A percentile compares a stretch with the other conserved stretches of the same genome.
phyloP scores from a whole-genome alignment of 2,329 filamentous ascomycete genomes.

The Arthrobotrys iridis region DNA sequence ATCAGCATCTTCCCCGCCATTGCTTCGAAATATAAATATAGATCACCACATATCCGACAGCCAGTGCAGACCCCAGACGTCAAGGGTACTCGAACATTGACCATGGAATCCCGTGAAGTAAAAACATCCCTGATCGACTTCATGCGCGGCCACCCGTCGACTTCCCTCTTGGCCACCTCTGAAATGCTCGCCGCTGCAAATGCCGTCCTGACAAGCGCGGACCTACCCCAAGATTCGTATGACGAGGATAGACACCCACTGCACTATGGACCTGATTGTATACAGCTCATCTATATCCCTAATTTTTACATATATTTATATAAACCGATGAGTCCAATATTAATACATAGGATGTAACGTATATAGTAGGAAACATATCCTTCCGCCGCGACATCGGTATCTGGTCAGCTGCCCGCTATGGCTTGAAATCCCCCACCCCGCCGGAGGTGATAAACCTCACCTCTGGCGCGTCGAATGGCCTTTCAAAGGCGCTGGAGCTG shows the following conservation, averaged over 20 bases:
- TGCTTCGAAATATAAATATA: background rate
- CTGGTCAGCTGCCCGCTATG: slow-evolving; percentile 56
- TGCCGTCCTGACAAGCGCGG: slow-evolving; percentile 16
- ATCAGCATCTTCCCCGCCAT: background rate
- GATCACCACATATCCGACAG: too few species aligned
- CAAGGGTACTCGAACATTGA: background rate
- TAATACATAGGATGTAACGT: too few species aligned
- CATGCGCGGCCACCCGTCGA: slow-evolving; percentile 50
- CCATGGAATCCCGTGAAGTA: slow-evolving; percentile 21
- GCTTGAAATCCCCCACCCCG: slow-evolving; percentile 40
- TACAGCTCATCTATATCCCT: background rate
- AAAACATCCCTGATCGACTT: slow-evolving; percentile 42
- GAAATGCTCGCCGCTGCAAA: slow-evolving; percentile 50
- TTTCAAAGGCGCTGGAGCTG: slow-evolving; percentile 52
- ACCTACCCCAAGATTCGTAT: slow-evolving; percentile 35
- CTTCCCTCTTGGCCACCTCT: slow-evolving; percentile 36
- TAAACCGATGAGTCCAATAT: too few species aligned
- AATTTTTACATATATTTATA: background rate
- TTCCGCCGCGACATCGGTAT: slow-evolving; percentile 55
- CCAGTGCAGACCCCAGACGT: too few species aligned
- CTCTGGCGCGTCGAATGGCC: slow-evolving; percentile 56
- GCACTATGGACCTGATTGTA: slow-evolving; percentile 57
- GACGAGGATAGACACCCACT: slow-evolving; percentile 51
- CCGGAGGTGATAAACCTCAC: slow-evolving; percentile 55
- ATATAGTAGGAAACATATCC: slow-evolving; percentile 54